Base-by-base conservation (phyloP, 1,284 basidiomycete genomes). In the Trichosporon ovoides region DNA sequence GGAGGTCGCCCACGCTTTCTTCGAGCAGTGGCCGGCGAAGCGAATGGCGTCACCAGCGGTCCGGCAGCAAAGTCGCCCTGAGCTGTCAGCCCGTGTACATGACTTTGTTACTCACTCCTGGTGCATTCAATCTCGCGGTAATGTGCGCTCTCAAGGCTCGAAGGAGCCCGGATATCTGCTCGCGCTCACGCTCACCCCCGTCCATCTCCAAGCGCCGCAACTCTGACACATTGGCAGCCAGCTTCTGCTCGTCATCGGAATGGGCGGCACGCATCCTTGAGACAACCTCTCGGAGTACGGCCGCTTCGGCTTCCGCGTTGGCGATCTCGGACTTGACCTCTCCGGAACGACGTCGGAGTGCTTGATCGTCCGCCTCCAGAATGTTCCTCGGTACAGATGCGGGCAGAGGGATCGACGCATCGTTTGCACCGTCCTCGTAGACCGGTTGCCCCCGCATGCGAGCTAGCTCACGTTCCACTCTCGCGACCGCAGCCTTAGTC, bases 21-120 rank as follows among this genome's bases (percentile, higher is more conserved):
- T 1, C 64, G 59, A 2, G 71, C 69, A 16, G 69, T 69, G 6
- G 73, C 72, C 2, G 73, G 69, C 5, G 71, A 68, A 16, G 38
- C 53, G 54, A 64, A 69, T 9, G 70, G 58, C 11, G 61, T 58
- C 59, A 51, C 35, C 20, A 18, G n/a, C 16, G 49, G 40, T 6
- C 38, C 38, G 20, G 38, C 28, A 19, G 24, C 10, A 33, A 54
- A 18, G 24, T 59, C 53, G n/a, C 50, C 54, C 53, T 55, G 40
- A 10, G 33, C 3, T 20, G 35, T 53, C 48, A 53, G 52, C 48
- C 33, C 37, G 12, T 14, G 19, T 18, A 40, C 13, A 16, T 7
- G 20, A 2, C 34, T 18, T 52, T 3, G 10, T 24, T 14, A 62
- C 53, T 38, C 35, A 65, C 65, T 31, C 24, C 57, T 50, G 56